Conservation (phyloP, 2,329 filamentous ascomycete species). For the Fusarium marasasianum region DNA sequence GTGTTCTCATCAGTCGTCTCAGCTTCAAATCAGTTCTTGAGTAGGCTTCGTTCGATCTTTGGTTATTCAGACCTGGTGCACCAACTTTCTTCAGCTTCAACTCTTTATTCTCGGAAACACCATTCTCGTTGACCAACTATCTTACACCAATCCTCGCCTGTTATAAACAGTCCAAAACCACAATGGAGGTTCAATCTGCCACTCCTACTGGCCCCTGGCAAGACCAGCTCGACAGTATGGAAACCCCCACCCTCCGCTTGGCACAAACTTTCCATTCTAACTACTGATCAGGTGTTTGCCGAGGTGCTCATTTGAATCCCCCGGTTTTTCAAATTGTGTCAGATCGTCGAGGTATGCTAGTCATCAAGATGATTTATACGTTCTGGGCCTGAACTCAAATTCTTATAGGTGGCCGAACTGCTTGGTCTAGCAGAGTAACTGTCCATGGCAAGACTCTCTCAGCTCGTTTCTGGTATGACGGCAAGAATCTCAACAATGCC, state of each 20-base stretch:
- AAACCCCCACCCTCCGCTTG: neutral
- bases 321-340: slow-evolving; percentile 77
- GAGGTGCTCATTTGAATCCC: slow-evolving; percentile 58
- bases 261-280: slow-evolving; percentile 4
- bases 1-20: neutral
- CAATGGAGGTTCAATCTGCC: slow-evolving; percentile 38
- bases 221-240: slow-evolving; percentile 64
- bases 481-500: slow-evolving; percentile 86
- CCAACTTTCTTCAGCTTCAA: neutral
- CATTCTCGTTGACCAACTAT: neutral
- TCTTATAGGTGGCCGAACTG: slow-evolving; percentile 80
- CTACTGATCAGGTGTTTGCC: slow-evolving; percentile 63
- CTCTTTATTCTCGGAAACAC: neutral
- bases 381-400: neutral
- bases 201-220: slow-evolving; percentile 58
- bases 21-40: neutral
- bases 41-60: neutral
- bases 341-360: slow-evolving; percentile 73
- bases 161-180: neutral
- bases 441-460: slow-evolving; percentile 71
- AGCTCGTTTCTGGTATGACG: slow-evolving; percentile 93
- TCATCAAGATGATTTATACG: neutral
- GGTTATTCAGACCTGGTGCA: neutral
- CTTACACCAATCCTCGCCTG: neutral
- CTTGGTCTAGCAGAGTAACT: slow-evolving; percentile 86